Evolutionary conservation across 306 rosid species (phyloP).

Genomic region (Gastrolobium bilobum): DNA sequence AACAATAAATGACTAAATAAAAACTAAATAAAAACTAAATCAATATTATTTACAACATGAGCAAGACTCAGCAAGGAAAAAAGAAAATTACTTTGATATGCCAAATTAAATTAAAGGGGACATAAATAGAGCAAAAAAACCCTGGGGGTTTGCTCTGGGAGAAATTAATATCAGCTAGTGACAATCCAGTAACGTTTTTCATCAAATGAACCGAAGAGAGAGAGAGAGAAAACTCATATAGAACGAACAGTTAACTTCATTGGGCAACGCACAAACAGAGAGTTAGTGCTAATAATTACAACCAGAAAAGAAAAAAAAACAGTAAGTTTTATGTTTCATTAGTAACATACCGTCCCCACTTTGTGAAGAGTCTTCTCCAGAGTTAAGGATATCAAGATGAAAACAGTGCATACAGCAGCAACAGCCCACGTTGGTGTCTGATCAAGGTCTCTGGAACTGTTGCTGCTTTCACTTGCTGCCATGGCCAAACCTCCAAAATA

Average conservation of each 20-base stretch:
- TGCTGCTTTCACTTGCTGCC: slow-evolving; percentile 58
- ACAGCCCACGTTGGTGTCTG: slow-evolving; percentile 97
- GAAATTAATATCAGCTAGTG: background rate
- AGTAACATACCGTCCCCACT: slow-evolving; percentile 64
- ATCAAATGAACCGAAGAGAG: background rate
- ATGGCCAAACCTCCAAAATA: slow-evolving; percentile 50
- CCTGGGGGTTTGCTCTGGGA: background rate
- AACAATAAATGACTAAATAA: too few relatives aligned
- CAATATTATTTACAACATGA: too few relatives aligned
- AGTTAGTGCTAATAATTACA: background rate
- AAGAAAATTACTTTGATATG: background rate
- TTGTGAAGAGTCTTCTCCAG: slow-evolving; percentile 79
- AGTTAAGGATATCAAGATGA: slow-evolving; percentile 70
- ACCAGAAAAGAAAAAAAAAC: too few relatives aligned
- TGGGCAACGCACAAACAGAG: slow-evolving; percentile 24
- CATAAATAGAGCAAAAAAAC: background rate
- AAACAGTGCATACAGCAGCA: slow-evolving; percentile 79
- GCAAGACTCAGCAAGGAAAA: too few relatives aligned
- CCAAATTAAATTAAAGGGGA: background rate
- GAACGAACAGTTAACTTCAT: background rate
- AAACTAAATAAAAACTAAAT: too few relatives aligned
- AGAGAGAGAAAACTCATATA: background rate
- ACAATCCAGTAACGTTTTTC: background rate
- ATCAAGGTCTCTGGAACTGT: slow-evolving; percentile 64
- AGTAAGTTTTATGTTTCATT: background rate